Conservation (phyloP, 2,329 filamentous ascomycete genomes). For the Apiospora saccharicola region DNA sequence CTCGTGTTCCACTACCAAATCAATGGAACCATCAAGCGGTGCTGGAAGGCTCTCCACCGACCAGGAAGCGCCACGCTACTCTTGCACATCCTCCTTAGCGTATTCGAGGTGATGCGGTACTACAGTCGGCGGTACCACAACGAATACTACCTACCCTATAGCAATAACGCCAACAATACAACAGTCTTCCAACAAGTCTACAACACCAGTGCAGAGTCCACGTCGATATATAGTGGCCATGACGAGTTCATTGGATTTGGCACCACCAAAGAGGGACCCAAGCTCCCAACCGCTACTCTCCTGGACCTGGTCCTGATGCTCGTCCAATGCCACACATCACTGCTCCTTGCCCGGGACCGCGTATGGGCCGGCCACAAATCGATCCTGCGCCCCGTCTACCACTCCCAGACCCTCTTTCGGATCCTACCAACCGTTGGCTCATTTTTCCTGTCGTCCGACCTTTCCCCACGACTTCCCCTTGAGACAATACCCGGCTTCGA, state of each 20-base stretch:
- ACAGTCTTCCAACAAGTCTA: neutral
- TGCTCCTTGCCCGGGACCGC: slow-evolving; percentile 26
- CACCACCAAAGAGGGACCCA: neutral
- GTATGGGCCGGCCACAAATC: slow-evolving; percentile 24
- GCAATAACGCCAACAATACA: neutral
- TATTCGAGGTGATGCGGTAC: slow-evolving; percentile 26
- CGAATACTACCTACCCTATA: neutral
- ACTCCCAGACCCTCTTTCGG: slow-evolving; percentile 21
- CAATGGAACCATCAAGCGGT: slow-evolving; percentile 10
- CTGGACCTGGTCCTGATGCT: slow-evolving; percentile 23
- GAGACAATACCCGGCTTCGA: neutral
- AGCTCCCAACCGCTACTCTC: neutral
- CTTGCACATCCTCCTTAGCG: slow-evolving; percentile 15
- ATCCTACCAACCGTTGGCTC: neutral
- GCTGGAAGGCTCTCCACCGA: slow-evolving; percentile 13
- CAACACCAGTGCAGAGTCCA: neutral
- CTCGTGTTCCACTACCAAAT: slow-evolving; percentile 25
- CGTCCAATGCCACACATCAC: slow-evolving; percentile 23
- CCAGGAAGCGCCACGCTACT: slow-evolving; percentile 21
- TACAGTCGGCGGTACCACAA: slow-evolving; percentile 19
- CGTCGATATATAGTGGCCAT: neutral
- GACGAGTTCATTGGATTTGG: neutral
- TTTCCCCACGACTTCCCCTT: neutral
- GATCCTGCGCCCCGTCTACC: slow-evolving; percentile 27
- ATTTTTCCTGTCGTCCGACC: neutral